Evolutionary conservation across 2,329 filamentous ascomycete genomes (phyloP), one percentile per base, ranked within the genome.

Genomic region (Ophiosphaerella narmari): DNA sequence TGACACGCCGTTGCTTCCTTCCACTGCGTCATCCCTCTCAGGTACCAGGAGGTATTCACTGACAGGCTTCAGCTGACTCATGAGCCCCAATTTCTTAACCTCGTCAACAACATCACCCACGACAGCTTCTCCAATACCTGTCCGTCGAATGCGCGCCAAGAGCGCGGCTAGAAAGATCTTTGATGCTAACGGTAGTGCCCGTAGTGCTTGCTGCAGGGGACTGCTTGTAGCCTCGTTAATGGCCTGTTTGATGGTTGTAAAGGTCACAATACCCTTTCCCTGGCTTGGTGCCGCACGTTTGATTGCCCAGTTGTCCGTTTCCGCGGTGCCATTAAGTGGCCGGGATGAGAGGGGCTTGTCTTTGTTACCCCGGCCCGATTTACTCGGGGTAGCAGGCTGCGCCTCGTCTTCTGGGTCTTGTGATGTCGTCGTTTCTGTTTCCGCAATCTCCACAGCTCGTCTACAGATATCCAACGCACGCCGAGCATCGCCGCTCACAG

Each of bases 211-310:
- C 69, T 97, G 93, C 50, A 97, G 79, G 2, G 94, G 94, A 48
- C 90, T 96, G 4, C 89, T 91, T 0, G 93, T 97, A 5, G 93
- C 92, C 76, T 99, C 94, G 65, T 89, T 90, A 73, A 99, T 97
- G 32, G 94, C 94, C 67, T 90, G 86, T 73, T 96, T 96, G 71
- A 97, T 89, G 4, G 91, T 97, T 44, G 89, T 86, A 66, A 97
- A 97, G 1, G 91, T 97, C 35, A 99, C 94, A 43, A 87, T 83
- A 32, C 70, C 72, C 66, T 74, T 77, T 44, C 73, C 58, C 34
- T 48, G 53, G 39, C 48, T 39, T 34, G 50, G 50, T 32, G 43
- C 58, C 50, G 59, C 54, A 57, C 54, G 62, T 60, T 68, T 67
- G 52, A 52, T 60, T 45, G 62, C 54, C 54, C 49, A 54, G 40